Evolutionary conservation across 1,284 basidiomycete genomes (phyloP), one percentile per base, ranked within the genome.

Genomic region (Ganoderma meredithae): DNA sequence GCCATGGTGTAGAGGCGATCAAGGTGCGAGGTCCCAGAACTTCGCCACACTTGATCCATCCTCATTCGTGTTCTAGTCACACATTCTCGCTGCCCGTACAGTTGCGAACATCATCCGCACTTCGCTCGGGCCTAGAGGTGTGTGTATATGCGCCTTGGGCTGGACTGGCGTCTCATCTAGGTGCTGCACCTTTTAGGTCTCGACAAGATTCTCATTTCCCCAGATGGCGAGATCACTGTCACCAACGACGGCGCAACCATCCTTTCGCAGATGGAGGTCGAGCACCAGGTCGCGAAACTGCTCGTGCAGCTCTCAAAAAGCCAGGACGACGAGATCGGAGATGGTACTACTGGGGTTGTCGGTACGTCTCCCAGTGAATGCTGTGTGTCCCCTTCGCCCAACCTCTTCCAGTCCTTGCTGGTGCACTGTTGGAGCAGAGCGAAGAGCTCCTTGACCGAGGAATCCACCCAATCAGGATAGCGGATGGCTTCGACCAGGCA

Each of bases 201-300:
- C 68, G 98, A 99, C 88, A 99, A 99, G 90, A 99, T 99, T 80
- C 89, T 99, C 78, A 98, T 99, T 79, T 97, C 95, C 52, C 93
- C 97, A 36, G 97, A 99, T 84, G 97, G 97, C 62, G 97, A 99
- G 77, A 99, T 99, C 76, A 99, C 96, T 60, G 97, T 99, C 58
- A 99, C 97, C 25, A 99, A 99, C 82, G 97, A 99, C 83, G 97
- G 97, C 62, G 97, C 97, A 15, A 98, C 96, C 25, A 98, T 98
- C 73, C 85, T 98, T 61, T 88, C 93, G 55, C 95, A 97, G 83
- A 97, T 97, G 95, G 95, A 99, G 82, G 96, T 99, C 62, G 97
- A 99, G 77, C 97, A 99, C 79, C 97, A 98, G 82, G 97, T 99
- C 77, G 97, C 97, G 69, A 99, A 98, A 83, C 88, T 99, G 56